Conservation (phyloP, 768 basidiomycete species). For the Trametes maxima region DNA sequence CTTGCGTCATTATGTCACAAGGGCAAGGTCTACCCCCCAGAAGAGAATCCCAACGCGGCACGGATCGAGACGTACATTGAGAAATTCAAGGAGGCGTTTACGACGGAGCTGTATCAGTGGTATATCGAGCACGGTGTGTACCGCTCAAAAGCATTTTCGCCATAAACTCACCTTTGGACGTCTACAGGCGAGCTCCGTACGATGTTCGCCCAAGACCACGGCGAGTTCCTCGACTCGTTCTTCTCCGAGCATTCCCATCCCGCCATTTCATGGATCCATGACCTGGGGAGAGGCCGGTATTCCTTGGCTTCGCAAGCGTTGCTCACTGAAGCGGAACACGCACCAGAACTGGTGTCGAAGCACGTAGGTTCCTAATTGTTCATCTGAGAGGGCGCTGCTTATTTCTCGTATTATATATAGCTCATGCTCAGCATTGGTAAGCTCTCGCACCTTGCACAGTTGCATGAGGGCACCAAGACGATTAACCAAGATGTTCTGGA, state of each 20-base stretch:
- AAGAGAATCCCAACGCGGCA: slow-evolving; percentile 62
- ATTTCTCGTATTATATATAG: slow-evolving; percentile 52
- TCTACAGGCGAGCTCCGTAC: slow-evolving; percentile 73
- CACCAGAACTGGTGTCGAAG: slow-evolving; percentile 64
- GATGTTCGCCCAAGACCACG: slow-evolving; percentile 78
- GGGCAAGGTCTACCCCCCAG: slow-evolving; percentile 60
- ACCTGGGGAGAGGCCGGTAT: slow-evolving; percentile 71
- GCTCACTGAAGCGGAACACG: slow-evolving; percentile 58
- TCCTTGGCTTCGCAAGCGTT: slow-evolving; percentile 66
- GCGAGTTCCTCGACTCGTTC: slow-evolving; percentile 68
- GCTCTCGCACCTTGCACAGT: slow-evolving; percentile 71
- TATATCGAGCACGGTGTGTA: slow-evolving; percentile 84
- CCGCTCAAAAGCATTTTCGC: neutral
- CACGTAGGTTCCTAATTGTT: slow-evolving; percentile 60
- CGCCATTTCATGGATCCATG: slow-evolving; percentile 84
- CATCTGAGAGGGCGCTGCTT: neutral
- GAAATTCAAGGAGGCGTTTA: slow-evolving; percentile 80
- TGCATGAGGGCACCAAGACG: slow-evolving; percentile 47
- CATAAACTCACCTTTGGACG: neutral
- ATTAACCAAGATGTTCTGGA: slow-evolving; percentile 57
- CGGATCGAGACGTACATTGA: slow-evolving; percentile 75
- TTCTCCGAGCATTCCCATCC: slow-evolving; percentile 62
- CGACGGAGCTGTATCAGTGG: slow-evolving; percentile 89
- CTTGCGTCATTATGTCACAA: slow-evolving; percentile 85
- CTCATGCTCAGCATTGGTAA: slow-evolving; percentile 92